These are phyloP conservation scores for Lathyrus sativus DNA, from an alignment of 306 rosid genomes.

Conservation along the genomic window DNA sequence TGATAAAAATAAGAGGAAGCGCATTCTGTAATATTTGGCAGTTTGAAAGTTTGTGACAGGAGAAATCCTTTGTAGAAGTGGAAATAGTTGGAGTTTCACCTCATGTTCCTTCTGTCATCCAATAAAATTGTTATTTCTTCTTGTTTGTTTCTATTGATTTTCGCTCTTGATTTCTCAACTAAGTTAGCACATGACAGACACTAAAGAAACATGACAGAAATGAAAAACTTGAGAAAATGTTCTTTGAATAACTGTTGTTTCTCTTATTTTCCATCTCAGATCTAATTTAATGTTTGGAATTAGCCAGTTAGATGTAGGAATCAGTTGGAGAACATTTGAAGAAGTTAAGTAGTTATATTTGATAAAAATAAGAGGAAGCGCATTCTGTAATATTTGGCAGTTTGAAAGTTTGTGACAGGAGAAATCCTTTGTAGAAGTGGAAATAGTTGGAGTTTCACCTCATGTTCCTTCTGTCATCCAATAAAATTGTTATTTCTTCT, in stretches of 20 bases:
- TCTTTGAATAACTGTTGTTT: constrained; percentile 15
- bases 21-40: constrained; percentile 3
- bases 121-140: constrained; percentile 2
- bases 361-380: neutral
- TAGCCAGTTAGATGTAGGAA: neutral
- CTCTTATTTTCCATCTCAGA: too few species aligned
- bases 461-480: constrained; percentile 1
- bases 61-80: neutral
- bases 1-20: neutral
- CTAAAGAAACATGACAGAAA: constrained; percentile 2
- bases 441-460: neutral
- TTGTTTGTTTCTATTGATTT: constrained; percentile 11
- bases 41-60: neutral
- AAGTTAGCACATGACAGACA: neutral
- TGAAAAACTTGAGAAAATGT: constrained; percentile 4
- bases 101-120: neutral
- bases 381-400: constrained; percentile 8
- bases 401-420: constrained; percentile 1
- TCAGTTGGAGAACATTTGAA: neutral
- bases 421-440: neutral
- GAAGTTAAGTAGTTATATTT: constrained; percentile 5
- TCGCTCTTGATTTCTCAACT: neutral
- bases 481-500: constrained; percentile 6
- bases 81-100: neutral
- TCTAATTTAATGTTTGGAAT: too few species aligned